These are phyloP conservation scores for Trichocladium antarcticum DNA, from an alignment of 495 filamentous ascomycete species.

Conservation along the genomic window DNA sequence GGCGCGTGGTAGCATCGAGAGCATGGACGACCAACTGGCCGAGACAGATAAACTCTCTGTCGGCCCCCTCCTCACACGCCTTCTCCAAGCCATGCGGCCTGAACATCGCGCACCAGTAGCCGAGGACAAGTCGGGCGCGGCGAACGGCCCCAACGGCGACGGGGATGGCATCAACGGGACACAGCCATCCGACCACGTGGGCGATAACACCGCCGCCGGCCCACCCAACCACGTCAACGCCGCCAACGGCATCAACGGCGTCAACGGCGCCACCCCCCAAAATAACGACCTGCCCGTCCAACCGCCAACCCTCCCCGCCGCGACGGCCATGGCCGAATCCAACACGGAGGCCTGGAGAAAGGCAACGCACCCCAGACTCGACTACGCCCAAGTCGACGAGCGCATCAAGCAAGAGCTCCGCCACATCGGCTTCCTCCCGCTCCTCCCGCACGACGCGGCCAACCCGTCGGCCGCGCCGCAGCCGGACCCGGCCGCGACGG, in stretches of 20 bases:
- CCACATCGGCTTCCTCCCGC: constrained; percentile 79
- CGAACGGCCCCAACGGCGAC: constrained; percentile 49
- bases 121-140: constrained; percentile 41
- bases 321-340: constrained; percentile 67
- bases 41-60: constrained; percentile 87
- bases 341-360: constrained; percentile 48
- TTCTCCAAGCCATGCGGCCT: constrained; percentile 71
- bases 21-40: constrained; percentile 69
- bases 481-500: constrained; percentile 23
- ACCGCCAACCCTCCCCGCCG: constrained; percentile 45
- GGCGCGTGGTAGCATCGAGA: constrained; percentile 69
- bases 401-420: constrained; percentile 82
- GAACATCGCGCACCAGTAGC: constrained; percentile 56
- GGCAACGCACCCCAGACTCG: constrained; percentile 52
- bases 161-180: constrained; percentile 30
- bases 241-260: constrained; percentile 42
- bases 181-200: constrained; percentile 13
- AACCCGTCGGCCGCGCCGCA: constrained; percentile 51
- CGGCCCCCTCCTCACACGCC: constrained; percentile 72
- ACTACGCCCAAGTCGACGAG: constrained; percentile 77
- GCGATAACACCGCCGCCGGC: not conserved
- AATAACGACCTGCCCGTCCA: constrained; percentile 1
- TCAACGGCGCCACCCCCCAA: constrained; percentile 16
- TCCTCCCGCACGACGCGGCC: constrained; percentile 43
- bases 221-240: not conserved